phyloP scores from a whole-genome alignment of 192 early-diverging fungal genomes.

The Phycomyces blakesleeanus region DNA sequence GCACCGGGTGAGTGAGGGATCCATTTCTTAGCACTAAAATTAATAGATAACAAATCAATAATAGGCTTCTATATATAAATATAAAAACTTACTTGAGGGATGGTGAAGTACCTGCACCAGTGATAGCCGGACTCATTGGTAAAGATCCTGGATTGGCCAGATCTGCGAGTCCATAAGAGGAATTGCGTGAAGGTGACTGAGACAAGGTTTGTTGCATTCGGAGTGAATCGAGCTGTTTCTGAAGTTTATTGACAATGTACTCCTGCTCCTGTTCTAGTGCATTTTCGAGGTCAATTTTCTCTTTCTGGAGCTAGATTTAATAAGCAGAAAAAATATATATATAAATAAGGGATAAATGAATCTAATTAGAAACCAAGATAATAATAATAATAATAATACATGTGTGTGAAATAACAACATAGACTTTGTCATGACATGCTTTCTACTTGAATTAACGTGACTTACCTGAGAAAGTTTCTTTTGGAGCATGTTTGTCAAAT shows the following conservation, averaged over 20 bases:
- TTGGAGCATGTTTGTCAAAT: constrained; percentile 74
- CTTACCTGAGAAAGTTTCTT: constrained; percentile 62
- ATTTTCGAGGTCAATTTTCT: constrained; percentile 88
- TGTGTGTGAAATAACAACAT: too few species aligned
- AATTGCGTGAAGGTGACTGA: constrained; percentile 1
- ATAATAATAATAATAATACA: too few species aligned
- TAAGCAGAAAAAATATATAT: neutral
- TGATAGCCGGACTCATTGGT: neutral
- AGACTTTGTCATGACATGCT: too few species aligned
- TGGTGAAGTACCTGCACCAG: neutral
- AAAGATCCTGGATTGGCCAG: neutral
- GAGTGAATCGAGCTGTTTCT: constrained; percentile 71
- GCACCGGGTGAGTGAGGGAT: constrained; percentile 18
- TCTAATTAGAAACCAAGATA: neutral
- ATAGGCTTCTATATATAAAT: neutral
- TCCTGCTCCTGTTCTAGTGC: constrained; percentile 91
- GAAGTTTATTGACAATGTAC: constrained; percentile 85
- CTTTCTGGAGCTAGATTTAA: constrained; percentile 63
- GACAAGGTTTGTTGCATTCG: constrained; percentile 33
- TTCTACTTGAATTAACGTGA: neutral
- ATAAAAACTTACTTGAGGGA: neutral
- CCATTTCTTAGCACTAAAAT: constrained; percentile 30
- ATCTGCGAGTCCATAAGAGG: neutral
- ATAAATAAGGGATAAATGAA: neutral
- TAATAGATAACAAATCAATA: too few species aligned